Percentiles rank a stretch among this genome's conserved stretches.
These are phyloP conservation scores for Phaffia rhodozyma DNA, from an alignment of 1,284 basidiomycete species.

Conservation along the genomic window DNA sequence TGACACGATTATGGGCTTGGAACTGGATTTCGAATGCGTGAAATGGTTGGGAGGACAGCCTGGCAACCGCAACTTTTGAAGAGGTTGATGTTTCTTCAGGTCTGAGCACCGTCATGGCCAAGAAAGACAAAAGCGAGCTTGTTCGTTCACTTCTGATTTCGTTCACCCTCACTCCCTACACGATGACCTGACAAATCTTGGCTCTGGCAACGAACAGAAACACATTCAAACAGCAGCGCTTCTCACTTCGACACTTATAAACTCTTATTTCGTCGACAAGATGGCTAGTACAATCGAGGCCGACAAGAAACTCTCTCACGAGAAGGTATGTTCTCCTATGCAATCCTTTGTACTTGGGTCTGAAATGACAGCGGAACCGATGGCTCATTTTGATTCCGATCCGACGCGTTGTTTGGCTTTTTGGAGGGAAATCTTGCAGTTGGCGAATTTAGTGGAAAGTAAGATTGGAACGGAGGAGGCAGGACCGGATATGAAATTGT, in stretches of 20 bases:
- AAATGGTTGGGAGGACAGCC: not conserved
- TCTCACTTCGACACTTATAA: constrained; percentile 73
- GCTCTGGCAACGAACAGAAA: constrained; percentile 45
- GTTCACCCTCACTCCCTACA: not conserved
- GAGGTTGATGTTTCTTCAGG: constrained; percentile 64
- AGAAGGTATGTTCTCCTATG: constrained; percentile 36
- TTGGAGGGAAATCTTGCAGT: not conserved
- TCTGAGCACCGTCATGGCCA: constrained; percentile 64
- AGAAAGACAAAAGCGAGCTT: constrained; percentile 83
- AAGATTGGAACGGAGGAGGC: constrained; percentile 78
- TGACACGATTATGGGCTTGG: no score
- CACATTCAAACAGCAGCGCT: constrained; percentile 57
- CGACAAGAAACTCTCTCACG: constrained; percentile 80
- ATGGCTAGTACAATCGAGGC: constrained; percentile 83
- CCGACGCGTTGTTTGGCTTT: no score
- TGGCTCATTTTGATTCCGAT: no score
- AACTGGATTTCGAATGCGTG: no score
- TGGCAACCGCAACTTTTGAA: constrained; percentile 44
- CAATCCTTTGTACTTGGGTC: not conserved
- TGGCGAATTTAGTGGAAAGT: constrained; percentile 56
- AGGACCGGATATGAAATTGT: constrained; percentile 76
- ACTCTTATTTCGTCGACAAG: constrained; percentile 74
- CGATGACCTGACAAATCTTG: not conserved
- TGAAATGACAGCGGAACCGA: no score
- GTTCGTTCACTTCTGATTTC: constrained; percentile 41